Conservation (phyloP, 352 stramenopile genomes). For the Phytophthora megakarya region DNA sequence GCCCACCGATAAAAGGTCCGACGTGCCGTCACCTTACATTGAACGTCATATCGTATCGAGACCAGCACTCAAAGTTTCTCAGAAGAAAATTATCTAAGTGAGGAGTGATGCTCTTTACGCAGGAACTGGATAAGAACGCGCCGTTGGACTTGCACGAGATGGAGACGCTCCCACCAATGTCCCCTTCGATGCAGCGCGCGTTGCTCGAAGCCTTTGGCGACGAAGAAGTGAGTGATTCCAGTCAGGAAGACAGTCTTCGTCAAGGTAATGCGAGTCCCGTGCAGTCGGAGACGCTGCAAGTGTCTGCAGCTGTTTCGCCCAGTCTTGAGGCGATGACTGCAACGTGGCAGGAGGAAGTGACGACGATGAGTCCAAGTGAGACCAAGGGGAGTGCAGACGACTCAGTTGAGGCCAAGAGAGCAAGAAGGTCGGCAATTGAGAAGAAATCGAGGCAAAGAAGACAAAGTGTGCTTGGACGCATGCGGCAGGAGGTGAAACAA, state of each 20-base stretch:
- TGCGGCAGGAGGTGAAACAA: constrained; percentile 59
- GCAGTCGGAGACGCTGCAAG: not conserved
- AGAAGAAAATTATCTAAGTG: not conserved
- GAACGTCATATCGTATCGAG: constrained; percentile 15
- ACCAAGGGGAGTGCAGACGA: constrained; percentile 16
- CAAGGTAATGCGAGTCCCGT: constrained; percentile 11
- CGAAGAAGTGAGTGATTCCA: constrained; percentile 21
- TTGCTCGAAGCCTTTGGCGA: constrained; percentile 29
- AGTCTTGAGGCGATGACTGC: constrained; percentile 16
- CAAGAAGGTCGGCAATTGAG: constrained; percentile 63
- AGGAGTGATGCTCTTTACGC: constrained; percentile 10
- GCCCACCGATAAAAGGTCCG: constrained; percentile 13
- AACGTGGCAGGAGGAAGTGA: constrained; percentile 16
- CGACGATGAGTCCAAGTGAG: constrained; percentile 26
- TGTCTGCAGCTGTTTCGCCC: constrained; percentile 24
- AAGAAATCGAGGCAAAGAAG: constrained; percentile 50
- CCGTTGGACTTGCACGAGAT: constrained; percentile 11
- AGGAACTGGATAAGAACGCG: constrained; percentile 3
- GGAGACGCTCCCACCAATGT: constrained; percentile 26
- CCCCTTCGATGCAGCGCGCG: constrained; percentile 26
- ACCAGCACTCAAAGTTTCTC: constrained; percentile 1
- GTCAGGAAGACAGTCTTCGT: constrained; percentile 8
- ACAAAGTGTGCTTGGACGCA: constrained; percentile 32
- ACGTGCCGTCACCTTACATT: constrained; percentile 2
- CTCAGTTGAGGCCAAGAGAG: constrained; percentile 35